These are phyloP conservation scores for Trichoderma sp. DNA, from an alignment of 2,329 filamentous ascomycete genomes.

Conservation along the genomic window DNA sequence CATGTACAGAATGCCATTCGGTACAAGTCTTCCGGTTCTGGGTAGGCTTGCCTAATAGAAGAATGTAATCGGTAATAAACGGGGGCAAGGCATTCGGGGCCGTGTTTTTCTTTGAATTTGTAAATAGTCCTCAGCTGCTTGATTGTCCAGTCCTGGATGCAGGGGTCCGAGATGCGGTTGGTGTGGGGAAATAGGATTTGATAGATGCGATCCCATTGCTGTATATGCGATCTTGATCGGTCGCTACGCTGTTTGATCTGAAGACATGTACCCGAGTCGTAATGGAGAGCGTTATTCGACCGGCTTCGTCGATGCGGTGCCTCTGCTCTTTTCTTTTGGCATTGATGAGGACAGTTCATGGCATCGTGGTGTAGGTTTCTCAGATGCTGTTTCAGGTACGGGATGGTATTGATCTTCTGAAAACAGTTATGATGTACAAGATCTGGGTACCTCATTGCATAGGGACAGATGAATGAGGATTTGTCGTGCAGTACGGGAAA, in stretches of 20 bases:
- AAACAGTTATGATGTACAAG: conserved; percentile 1
- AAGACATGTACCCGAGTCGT: background rate
- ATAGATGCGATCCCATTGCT: conserved; percentile 1
- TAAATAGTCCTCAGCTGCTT: background rate
- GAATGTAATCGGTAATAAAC: background rate
- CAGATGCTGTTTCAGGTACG: conserved; percentile 22
- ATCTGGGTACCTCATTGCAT: background rate
- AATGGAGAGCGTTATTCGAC: background rate
- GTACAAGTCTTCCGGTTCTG: background rate
- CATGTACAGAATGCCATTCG: conserved; percentile 3
- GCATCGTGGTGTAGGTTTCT: background rate
- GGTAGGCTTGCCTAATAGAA: background rate
- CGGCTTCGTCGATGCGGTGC: background rate
- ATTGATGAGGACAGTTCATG: background rate
- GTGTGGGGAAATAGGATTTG: background rate
- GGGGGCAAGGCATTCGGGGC: background rate
- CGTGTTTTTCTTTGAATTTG: conserved; percentile 6
- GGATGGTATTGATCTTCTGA: background rate
- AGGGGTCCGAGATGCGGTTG: background rate
- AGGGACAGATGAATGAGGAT: conserved; percentile 5
- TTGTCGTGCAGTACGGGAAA: background rate
- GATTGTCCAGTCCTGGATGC: background rate
- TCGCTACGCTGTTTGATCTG: conserved; percentile 1
- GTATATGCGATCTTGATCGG: background rate
- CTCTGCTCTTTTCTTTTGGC: background rate